These are phyloP conservation scores for Lolium perenne DNA, from an alignment of 176 grass and related monocot species.

Conservation along the genomic window DNA sequence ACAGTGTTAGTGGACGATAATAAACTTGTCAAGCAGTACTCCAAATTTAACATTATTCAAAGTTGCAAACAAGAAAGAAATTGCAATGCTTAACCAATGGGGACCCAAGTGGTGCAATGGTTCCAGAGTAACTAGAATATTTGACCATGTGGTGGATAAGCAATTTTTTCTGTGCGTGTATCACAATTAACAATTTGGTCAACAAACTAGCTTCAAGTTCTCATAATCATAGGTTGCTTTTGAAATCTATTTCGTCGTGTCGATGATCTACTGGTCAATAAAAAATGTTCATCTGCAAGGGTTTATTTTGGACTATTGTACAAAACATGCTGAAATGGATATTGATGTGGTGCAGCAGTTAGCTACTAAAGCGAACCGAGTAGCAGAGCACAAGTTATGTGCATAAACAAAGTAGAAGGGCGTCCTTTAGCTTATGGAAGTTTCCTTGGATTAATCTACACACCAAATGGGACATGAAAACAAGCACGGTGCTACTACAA, in stretches of 20 bases:
- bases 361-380: background rate
- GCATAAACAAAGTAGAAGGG: background rate
- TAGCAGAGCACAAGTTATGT: background rate
- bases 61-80: slow-evolving; percentile 10
- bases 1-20: slow-evolving; percentile 33
- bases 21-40: background rate
- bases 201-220: background rate
- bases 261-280: slow-evolving; percentile 9
- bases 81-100: slow-evolving; percentile 1
- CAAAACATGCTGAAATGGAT: background rate
- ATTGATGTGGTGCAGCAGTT: background rate
- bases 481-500: background rate
- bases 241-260: background rate
- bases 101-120: background rate
- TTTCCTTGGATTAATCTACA: background rate
- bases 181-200: background rate
- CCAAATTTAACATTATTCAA: slow-evolving; percentile 8
- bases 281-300: background rate
- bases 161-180: too few relatives aligned
- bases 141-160: background rate
- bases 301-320: background rate
- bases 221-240: background rate
- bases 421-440: background rate
- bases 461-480: background rate
- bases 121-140: slow-evolving; percentile 20